Conservation (phyloP, 768 basidiomycete species). For the Tricholomella constricta region DNA sequence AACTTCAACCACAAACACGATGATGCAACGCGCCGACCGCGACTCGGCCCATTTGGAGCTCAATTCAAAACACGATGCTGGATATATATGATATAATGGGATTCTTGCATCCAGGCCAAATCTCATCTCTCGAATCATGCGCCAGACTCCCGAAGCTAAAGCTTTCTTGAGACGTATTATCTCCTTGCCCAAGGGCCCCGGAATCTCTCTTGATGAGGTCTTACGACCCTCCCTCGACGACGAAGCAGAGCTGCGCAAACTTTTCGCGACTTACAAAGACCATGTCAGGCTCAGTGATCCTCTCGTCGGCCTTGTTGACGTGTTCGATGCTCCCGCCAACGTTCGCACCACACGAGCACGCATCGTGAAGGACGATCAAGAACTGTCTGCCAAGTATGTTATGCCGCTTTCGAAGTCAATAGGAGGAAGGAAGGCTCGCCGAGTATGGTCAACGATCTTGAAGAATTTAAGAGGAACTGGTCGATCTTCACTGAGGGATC, state of each 20-base stretch:
- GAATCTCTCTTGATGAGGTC: constrained; percentile 40
- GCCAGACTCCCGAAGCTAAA: constrained; percentile 25
- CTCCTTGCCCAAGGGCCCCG: constrained; percentile 23
- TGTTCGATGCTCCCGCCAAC: constrained; percentile 51
- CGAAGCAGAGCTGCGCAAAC: constrained; percentile 54
- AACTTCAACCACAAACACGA: no score
- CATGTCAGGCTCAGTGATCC: constrained; percentile 47
- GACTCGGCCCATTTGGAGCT: no score
- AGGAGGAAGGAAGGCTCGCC: constrained; percentile 53
- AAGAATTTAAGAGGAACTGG: constrained; percentile 68
- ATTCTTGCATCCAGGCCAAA: not conserved
- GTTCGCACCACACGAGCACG: constrained; percentile 55
- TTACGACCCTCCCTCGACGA: constrained; percentile 59
- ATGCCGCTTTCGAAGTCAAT: constrained; percentile 48
- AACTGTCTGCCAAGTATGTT: constrained; percentile 49
- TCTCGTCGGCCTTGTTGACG: constrained; percentile 59
- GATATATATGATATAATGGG: not conserved
- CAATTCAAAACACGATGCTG: no score
- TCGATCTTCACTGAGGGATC: constrained; percentile 62
- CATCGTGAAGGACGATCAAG: constrained; percentile 44
- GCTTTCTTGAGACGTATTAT: constrained; percentile 25
- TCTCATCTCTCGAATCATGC: constrained; percentile 14
- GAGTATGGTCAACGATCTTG: constrained; percentile 49
- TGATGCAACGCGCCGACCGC: no score
- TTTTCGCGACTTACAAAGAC: constrained; percentile 55